A percentile compares a stretch with the other conserved stretches of the same genome.
These are phyloP conservation scores for Helicostylum pulchrum DNA, from an alignment of 192 early-diverging fungal genomes.

Conservation along the genomic window DNA sequence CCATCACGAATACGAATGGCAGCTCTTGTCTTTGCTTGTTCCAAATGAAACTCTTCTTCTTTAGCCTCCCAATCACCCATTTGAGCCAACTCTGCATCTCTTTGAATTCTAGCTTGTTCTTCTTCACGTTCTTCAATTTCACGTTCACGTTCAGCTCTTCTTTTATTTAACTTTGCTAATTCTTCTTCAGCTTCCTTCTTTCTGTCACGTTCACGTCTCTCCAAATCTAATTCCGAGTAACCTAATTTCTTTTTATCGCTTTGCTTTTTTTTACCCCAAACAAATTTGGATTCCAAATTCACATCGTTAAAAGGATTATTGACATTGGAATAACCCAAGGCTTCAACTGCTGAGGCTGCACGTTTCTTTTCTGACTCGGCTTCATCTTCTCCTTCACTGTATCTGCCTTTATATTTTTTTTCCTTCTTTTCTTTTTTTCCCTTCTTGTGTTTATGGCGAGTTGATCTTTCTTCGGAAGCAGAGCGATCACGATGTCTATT, in stretches of 20 bases:
- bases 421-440: slow-evolving; percentile 30
- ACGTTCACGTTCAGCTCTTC: slow-evolving; percentile 77
- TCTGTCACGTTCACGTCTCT: slow-evolving; percentile 50
- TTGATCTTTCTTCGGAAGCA: slow-evolving; percentile 11
- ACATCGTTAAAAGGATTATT: slow-evolving; percentile 83
- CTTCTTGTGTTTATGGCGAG: slow-evolving; percentile 16
- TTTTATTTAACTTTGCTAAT: slow-evolving; percentile 77
- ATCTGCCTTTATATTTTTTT: slow-evolving; percentile 6
- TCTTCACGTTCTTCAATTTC: slow-evolving; percentile 81
- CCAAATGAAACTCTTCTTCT: slow-evolving; percentile 91
- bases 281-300: slow-evolving; percentile 81
- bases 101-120: slow-evolving; percentile 68
- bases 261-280: slow-evolving; percentile 93
- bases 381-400: slow-evolving; percentile 13
- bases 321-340: slow-evolving; percentile 58
- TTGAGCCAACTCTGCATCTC: slow-evolving; percentile 82
- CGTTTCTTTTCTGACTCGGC: neutral
- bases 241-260: slow-evolving; percentile 69
- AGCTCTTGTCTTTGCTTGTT: slow-evolving; percentile 87
- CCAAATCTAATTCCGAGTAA: slow-evolving; percentile 52
- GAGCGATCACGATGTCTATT: slow-evolving; percentile 17
- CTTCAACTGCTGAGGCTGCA: slow-evolving; percentile 6
- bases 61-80: slow-evolving; percentile 95
- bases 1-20: slow-evolving; percentile 89
- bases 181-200: slow-evolving; percentile 68